phyloP scores from a whole-genome alignment of 345 rosid species.

The Populus pruinosa region DNA sequence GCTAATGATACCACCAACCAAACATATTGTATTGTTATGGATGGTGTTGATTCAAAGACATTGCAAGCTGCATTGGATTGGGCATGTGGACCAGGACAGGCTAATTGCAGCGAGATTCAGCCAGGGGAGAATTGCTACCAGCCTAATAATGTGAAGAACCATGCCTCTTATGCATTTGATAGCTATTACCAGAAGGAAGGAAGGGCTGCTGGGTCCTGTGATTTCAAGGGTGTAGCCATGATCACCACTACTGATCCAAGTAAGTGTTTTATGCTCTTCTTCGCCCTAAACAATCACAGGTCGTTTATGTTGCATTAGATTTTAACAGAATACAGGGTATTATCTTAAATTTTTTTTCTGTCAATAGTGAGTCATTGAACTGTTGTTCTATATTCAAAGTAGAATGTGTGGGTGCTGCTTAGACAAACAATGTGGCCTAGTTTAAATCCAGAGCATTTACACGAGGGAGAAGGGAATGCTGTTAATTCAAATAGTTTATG shows the following conservation, averaged over 20 bases:
- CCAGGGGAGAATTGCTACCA: conserved; percentile 89
- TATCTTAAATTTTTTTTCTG: not conserved
- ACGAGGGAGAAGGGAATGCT: not conserved
- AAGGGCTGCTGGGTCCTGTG: conserved; percentile 75
- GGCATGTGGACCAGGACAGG: conserved; percentile 93
- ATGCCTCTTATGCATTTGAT: conserved; percentile 93
- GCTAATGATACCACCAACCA: conserved; percentile 94
- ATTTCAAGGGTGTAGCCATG: conserved; percentile 93
- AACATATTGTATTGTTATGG: conserved; percentile 78
- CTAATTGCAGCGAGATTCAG: conserved; percentile 90
- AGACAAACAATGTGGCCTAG: not conserved
- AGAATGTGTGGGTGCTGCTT: not conserved
- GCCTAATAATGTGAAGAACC: conserved; percentile 78
- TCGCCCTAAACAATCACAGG: not conserved
- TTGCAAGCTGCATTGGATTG: conserved; percentile 94
- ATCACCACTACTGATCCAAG: conserved; percentile 97
- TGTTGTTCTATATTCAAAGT: not conserved
- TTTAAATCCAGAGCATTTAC: not conserved
- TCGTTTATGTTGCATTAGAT: not conserved
- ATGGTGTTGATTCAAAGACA: conserved; percentile 59
- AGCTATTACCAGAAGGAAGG: conserved; percentile 92
- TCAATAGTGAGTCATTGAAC: not conserved
- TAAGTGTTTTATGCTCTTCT: conserved; percentile 34
- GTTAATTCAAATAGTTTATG: not conserved
- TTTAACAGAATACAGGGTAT: conserved; percentile 2